Conservation (phyloP, 306 rosid species). For the Casuarina equisetifolia region DNA sequence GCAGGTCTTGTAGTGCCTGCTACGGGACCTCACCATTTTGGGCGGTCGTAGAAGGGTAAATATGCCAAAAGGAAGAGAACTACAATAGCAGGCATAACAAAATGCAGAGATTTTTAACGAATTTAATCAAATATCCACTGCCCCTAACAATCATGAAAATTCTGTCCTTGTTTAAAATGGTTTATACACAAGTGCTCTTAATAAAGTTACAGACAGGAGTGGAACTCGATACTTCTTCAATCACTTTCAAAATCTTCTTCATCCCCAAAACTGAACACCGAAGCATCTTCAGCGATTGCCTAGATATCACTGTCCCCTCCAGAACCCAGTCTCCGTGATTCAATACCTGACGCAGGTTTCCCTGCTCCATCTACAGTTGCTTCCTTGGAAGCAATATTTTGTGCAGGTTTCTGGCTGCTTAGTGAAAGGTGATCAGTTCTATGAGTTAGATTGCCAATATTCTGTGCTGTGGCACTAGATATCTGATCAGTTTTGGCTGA, state of each 20-base stretch:
- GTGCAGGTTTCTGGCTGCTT: slow-evolving; percentile 28
- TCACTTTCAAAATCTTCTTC: slow-evolving; percentile 92
- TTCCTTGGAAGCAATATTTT: slow-evolving; percentile 35
- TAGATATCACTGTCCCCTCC: slow-evolving; percentile 56
- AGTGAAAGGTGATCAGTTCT: slow-evolving; percentile 42
- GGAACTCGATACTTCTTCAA: slow-evolving; percentile 23
- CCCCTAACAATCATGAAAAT: background rate
- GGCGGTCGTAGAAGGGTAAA: too few relatives aligned
- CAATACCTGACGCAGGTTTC: slow-evolving; percentile 28
- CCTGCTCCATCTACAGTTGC: slow-evolving; percentile 28
- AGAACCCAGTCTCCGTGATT: slow-evolving; percentile 38
- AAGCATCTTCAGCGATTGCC: slow-evolving; percentile 96
- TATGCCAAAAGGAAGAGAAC: too few relatives aligned
- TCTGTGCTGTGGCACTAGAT: slow-evolving; percentile 39
- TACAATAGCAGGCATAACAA: background rate
- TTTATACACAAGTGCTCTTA: slow-evolving; percentile 15
- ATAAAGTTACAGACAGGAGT: slow-evolving; percentile 4
- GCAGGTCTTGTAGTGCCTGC: too few relatives aligned
- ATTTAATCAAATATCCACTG: background rate
- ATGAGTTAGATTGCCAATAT: slow-evolving; percentile 33
- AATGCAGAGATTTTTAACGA: background rate
- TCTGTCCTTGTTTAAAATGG: background rate
- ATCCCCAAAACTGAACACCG: slow-evolving; percentile 87
- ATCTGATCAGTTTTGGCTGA: slow-evolving; percentile 34
- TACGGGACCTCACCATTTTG: too few relatives aligned